Conservation (phyloP, 177 flowering plant genomes). For the Telopea speciosissima region DNA sequence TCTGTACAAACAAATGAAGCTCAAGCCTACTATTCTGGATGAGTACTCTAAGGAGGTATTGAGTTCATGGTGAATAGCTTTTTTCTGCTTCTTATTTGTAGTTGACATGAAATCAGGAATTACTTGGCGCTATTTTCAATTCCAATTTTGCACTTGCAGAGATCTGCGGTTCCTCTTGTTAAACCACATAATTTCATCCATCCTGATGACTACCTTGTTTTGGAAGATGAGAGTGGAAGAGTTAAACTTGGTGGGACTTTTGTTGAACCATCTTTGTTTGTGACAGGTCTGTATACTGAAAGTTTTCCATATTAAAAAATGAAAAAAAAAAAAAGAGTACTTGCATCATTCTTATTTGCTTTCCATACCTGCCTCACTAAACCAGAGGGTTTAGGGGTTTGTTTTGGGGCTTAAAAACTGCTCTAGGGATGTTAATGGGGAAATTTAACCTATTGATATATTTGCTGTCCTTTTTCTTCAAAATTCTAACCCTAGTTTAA, state of each 20-base stretch:
- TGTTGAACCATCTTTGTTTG: conserved; percentile 62
- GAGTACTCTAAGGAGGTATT: conserved; percentile 92
- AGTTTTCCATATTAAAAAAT: not conserved
- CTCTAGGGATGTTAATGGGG: no score
- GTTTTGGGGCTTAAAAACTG: not conserved
- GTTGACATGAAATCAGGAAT: not conserved
- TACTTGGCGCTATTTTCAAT: not conserved
- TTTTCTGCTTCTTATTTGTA: not conserved
- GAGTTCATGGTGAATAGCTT: not conserved
- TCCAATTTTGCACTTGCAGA: conserved; percentile 37
- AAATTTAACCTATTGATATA: no score
- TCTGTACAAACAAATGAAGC: conserved; percentile 93
- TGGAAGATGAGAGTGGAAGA: conserved; percentile 98
- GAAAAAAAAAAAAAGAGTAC: not conserved
- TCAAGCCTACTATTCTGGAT: conserved; percentile 82
- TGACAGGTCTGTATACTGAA: conserved; percentile 56
- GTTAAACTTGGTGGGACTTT: conserved; percentile 66
- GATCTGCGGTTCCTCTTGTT: conserved; percentile 68
- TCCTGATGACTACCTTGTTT: conserved; percentile 70
- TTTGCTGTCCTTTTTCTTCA: no score
- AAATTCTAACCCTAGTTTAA: no score
- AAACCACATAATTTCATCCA: conserved; percentile 81
- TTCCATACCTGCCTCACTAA: not conserved
- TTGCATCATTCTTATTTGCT: not conserved
- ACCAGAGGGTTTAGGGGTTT: no score